Evolutionary conservation across 768 basidiomycete species (phyloP).

Genomic region (Serendipita vermifera): DNA sequence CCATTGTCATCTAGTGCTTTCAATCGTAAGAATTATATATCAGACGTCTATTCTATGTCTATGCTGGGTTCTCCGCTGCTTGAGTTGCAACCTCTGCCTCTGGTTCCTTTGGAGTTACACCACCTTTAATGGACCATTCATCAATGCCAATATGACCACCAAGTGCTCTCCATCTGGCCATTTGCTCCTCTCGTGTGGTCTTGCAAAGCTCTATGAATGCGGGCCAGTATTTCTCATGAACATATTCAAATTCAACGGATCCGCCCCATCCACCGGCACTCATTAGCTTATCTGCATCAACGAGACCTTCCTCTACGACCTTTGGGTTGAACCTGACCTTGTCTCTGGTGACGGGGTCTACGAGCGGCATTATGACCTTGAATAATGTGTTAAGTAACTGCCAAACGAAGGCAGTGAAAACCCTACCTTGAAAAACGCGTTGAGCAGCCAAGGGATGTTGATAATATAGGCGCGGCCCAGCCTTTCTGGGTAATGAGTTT

Average conservation of each 20-base stretch:
- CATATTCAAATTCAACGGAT: slow-evolving; percentile 50
- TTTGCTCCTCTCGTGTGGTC: slow-evolving; percentile 36
- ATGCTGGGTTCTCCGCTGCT: too few species aligned
- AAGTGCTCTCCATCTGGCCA: slow-evolving; percentile 49
- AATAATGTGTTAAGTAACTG: slow-evolving; percentile 59
- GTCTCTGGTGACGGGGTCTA: slow-evolving; percentile 66
- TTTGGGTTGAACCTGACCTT: slow-evolving; percentile 50
- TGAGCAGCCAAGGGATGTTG: slow-evolving; percentile 66
- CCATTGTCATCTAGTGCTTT: too few species aligned
- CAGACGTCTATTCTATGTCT: too few species aligned
- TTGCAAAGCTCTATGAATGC: slow-evolving; percentile 44
- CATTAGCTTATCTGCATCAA: slow-evolving; percentile 59
- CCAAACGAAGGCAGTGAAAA: too few species aligned
- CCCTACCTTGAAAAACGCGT: too few species aligned
- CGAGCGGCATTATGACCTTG: slow-evolving; percentile 65
- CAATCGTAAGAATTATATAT: too few species aligned
- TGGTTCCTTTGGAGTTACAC: too few species aligned
- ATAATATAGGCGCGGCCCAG: slow-evolving; percentile 60
- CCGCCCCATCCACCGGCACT: slow-evolving; percentile 55
- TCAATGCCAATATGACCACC: slow-evolving; percentile 59
- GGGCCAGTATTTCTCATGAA: slow-evolving; percentile 65
- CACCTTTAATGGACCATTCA: slow-evolving; percentile 66
- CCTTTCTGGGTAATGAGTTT: slow-evolving; percentile 78
- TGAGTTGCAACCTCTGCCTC: too few species aligned
- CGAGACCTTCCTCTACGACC: slow-evolving; percentile 51